Conservation (phyloP, 179 eudicot genomes). For the Silene coronaria region DNA sequence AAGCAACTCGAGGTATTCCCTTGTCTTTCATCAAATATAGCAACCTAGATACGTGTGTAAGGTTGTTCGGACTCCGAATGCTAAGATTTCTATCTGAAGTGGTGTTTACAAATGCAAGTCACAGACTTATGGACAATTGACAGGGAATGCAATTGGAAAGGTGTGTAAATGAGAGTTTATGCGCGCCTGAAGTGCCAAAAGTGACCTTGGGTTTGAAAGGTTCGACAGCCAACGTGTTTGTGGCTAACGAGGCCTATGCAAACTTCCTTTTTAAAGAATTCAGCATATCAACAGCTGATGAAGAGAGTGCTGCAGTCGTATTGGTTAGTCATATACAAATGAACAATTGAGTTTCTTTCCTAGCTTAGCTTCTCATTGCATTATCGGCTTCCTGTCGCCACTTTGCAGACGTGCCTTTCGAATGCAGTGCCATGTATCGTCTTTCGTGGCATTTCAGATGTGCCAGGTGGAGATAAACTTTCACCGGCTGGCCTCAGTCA, state of each 20-base stretch:
- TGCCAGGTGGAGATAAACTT: slow-evolving; percentile 37
- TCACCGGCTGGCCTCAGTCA: slow-evolving; percentile 26
- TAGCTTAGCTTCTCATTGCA: too few relatives aligned
- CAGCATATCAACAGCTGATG: slow-evolving; percentile 51
- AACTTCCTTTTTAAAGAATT: slow-evolving; percentile 37
- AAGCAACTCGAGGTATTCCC: slow-evolving; percentile 35
- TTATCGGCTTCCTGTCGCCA: background rate
- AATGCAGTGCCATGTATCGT: slow-evolving; percentile 49
- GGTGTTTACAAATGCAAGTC: background rate
- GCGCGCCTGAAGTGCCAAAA: slow-evolving; percentile 39
- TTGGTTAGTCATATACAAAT: slow-evolving; percentile 25
- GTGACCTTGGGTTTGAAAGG: slow-evolving; percentile 40
- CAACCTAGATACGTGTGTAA: background rate
- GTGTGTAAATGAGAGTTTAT: slow-evolving; percentile 43
- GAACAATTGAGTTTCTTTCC: background rate
- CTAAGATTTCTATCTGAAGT: background rate
- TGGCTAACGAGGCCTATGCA: slow-evolving; percentile 47
- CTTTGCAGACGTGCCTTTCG: slow-evolving; percentile 35
- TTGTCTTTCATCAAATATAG: background rate
- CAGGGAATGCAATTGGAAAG: slow-evolving; percentile 39
- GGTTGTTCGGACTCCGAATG: background rate
- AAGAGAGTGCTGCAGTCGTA: slow-evolving; percentile 58
- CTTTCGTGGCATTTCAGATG: slow-evolving; percentile 52
- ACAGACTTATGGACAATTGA: slow-evolving; percentile 2
- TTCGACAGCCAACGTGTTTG: slow-evolving; percentile 43